These are phyloP conservation scores for Cyberlindnera nakhonratchasimensis DNA, from an alignment of 805 yeast genomes.

Conservation along the genomic window DNA sequence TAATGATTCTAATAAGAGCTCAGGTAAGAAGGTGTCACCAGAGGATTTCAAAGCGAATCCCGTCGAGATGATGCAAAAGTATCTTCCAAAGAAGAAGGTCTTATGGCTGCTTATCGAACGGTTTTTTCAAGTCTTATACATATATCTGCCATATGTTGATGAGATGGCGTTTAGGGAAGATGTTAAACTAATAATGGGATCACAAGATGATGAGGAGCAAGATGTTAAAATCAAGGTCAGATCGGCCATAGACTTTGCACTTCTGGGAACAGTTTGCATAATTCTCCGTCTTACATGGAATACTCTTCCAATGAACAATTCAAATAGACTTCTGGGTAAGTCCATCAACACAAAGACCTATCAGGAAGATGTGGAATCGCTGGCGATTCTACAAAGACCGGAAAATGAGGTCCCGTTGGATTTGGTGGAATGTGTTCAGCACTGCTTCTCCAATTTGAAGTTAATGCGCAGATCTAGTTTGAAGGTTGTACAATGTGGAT, in stretches of 20 bases:
- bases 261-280: constrained; percentile 48
- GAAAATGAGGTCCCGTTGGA: constrained; percentile 41
- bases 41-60: constrained; percentile 29
- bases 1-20: constrained; percentile 10
- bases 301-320: constrained; percentile 44
- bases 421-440: constrained; percentile 43
- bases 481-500: constrained; percentile 55
- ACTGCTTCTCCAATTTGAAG: constrained; percentile 40
- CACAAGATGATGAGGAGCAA: constrained; percentile 30
- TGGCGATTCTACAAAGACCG: constrained; percentile 33
- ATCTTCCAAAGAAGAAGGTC: constrained; percentile 51
- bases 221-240: constrained; percentile 30
- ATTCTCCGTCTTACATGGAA: constrained; percentile 54
- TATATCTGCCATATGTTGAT: constrained; percentile 65
- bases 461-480: constrained; percentile 43
- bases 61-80: constrained; percentile 34
- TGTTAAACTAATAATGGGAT: constrained; percentile 44
- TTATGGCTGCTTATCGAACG: constrained; percentile 55
- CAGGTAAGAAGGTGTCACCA: constrained; percentile 12
- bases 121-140: constrained; percentile 57
- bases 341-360: constrained; percentile 18
- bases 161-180: constrained; percentile 47
- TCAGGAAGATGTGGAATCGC: constrained; percentile 16
- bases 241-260: constrained; percentile 41
- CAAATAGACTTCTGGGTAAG: constrained; percentile 18